Base-by-base conservation (phyloP, 2,329 filamentous ascomycete genomes). In the Keithomyces neogunnii region DNA sequence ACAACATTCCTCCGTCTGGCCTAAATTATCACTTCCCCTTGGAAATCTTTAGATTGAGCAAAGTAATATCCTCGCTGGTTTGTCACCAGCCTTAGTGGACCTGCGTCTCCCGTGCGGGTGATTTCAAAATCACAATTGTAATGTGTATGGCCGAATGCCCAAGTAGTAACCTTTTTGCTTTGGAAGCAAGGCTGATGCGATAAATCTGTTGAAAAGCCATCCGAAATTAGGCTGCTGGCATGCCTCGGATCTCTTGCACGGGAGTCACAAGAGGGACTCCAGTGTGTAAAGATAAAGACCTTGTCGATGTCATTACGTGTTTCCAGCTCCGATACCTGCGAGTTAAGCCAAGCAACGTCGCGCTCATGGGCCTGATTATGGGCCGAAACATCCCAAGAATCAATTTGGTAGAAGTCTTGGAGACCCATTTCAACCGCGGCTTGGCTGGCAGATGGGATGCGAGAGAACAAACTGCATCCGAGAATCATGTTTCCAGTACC, bases 381-480 rank as follows among this genome's bases (percentile, higher is more conserved):
- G 19, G 58, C 31, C 1, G 62, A 59, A 1, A 71, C 56, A 10
- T 62, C 60, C 72, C 73, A 75, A 4, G 66, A 60, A 0, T 58
- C 45, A n/a, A 69, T 78, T 1, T 70, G 58, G 55, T 70, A 76
- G 55, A 81, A 82, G 62, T 81, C 77, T 44, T 76, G 76, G 7
- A 81, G 56, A 0, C 71, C 66, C 36, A 69, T 59, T 46, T 66
- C 68, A 11, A 81, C 70, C 0, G 52, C 57, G 35, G 66, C 62
- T 6, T 59, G 55, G 5, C 70, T 64, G n/a, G 66, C 58, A 0
- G 65, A 50, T 1, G 69, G 65, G 30, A 82, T 63, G 7, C 60
- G 50, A 0, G 78, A 81, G 62, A 76, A 78, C 3, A 82, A 65
- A 2, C 71, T 69, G 53, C 66, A 68, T 9, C 65, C 66, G 4